Percentiles rank a stretch among this genome's conserved stretches.
These are phyloP conservation scores for Chionographis japonica DNA, from an alignment of 106 monocot genomes.

Conservation along the genomic window DNA sequence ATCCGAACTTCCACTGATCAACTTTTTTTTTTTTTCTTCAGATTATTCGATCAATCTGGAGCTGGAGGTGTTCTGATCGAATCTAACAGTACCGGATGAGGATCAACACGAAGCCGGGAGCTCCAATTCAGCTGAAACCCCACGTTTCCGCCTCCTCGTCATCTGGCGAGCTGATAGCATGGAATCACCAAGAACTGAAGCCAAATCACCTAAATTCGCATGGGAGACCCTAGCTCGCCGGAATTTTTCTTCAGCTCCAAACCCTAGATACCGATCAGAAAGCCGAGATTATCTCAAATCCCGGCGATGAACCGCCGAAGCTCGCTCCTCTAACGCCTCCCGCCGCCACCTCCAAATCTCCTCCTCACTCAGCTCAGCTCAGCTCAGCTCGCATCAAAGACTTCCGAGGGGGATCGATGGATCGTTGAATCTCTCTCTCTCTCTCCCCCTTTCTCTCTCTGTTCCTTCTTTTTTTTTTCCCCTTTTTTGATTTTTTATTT, in stretches of 20 bases:
- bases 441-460: neutral
- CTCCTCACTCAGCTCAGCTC: slow-evolving; percentile 21
- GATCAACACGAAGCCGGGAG: neutral
- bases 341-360: slow-evolving; percentile 3
- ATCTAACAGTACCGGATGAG: neutral
- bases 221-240: too few species aligned
- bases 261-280: too few species aligned
- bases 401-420: slow-evolving; percentile 5
- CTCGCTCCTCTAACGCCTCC: slow-evolving; percentile 5
- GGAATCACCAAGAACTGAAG: too few species aligned
- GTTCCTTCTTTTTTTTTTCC: slow-evolving; percentile 4
- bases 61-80: too few species aligned
- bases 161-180: slow-evolving; percentile 7
- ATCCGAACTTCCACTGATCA: neutral
- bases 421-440: neutral
- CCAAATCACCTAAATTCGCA: too few species aligned
- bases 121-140: neutral
- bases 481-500: neutral
- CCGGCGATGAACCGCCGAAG: neutral
- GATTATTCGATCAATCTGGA: neutral
- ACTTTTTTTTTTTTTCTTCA: neutral
- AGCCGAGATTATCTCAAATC: slow-evolving; percentile 3
- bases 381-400: too few species aligned
- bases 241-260: too few species aligned
- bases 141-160: slow-evolving; percentile 27